A percentile compares a stretch with the other conserved stretches of the same genome.
phyloP scores from a whole-genome alignment of 495 filamentous ascomycete species.

The Hypoxylon trugodes region DNA sequence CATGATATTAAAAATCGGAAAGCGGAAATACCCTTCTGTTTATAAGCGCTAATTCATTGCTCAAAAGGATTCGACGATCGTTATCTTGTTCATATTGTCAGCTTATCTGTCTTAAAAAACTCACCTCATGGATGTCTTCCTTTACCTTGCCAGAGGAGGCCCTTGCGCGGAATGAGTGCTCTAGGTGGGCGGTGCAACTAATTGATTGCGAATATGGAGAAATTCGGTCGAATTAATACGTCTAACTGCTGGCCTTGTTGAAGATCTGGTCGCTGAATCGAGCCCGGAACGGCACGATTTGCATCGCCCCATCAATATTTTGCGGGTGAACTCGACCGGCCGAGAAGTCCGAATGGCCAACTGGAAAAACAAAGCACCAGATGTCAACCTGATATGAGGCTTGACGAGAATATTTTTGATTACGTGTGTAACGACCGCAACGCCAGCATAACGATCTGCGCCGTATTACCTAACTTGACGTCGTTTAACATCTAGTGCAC shows the following conservation, averaged over 20 bases:
- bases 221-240: neutral
- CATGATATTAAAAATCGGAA: neutral
- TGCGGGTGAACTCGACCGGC: neutral
- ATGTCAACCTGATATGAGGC: neutral
- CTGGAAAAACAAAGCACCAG: neutral
- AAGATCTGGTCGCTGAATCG: neutral
- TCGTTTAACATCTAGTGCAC: neutral
- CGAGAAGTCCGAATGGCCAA: conserved; percentile 2
- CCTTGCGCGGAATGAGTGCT: neutral
- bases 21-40: neutral
- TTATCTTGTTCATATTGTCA: conserved; percentile 4
- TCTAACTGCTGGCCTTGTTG: neutral
- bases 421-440: too few species aligned
- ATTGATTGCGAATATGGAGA: neutral
- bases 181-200: conserved; percentile 11
- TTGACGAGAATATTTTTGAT: neutral
- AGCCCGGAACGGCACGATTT: conserved; percentile 6
- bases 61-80: conserved; percentile 3
- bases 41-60: neutral
- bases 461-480: neutral
- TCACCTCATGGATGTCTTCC: neutral
- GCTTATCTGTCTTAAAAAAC: too few species aligned
- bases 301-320: neutral
- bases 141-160: neutral
- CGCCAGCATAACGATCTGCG: conserved; percentile 1